Evolutionary conservation across 768 basidiomycete genomes (phyloP).

Genomic region (Daedaleopsis nitida): DNA sequence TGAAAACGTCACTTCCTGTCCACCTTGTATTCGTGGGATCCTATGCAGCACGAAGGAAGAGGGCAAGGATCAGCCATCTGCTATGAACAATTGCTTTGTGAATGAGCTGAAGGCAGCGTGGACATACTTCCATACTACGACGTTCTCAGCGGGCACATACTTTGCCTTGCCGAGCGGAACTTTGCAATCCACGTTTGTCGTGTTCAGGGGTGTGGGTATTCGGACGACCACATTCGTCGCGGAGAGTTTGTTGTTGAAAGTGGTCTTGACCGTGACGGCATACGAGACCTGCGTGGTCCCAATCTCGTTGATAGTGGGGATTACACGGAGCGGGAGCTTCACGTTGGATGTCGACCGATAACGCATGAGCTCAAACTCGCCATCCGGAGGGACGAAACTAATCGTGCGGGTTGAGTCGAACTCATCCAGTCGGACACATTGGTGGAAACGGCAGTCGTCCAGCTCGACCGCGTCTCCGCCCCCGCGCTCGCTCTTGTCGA

Average conservation of each 20-base stretch:
- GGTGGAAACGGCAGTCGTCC: conserved; percentile 98
- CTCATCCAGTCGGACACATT: conserved; percentile 93
- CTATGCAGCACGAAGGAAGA: conserved; percentile 43
- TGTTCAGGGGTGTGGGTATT: conserved; percentile 96
- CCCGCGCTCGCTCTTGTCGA: conserved; percentile 75
- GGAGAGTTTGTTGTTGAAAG: conserved; percentile 88
- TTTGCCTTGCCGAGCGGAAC: conserved; percentile 94
- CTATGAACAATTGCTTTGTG: neutral
- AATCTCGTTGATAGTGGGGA: conserved; percentile 90
- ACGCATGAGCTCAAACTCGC: conserved; percentile 99
- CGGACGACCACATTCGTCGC: conserved; percentile 90
- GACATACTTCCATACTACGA: conserved; percentile 97
- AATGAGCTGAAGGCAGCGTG: conserved; percentile 33
- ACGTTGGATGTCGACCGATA: conserved; percentile 97
- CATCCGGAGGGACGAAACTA: conserved; percentile 97
- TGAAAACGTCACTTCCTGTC: conserved; percentile 83
- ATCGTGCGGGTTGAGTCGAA: conserved; percentile 94
- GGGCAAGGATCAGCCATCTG: neutral
- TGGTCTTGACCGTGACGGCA: conserved; percentile 82
- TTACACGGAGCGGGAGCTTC: conserved; percentile 87
- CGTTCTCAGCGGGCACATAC: conserved; percentile 94
- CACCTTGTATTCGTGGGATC: conserved; percentile 90
- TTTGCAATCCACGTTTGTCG: conserved; percentile 90
- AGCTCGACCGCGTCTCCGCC: conserved; percentile 84
- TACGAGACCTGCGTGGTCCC: conserved; percentile 93